Evolutionary conservation across 768 basidiomycete species (phyloP).

Genomic region (Mycena alexandri): DNA sequence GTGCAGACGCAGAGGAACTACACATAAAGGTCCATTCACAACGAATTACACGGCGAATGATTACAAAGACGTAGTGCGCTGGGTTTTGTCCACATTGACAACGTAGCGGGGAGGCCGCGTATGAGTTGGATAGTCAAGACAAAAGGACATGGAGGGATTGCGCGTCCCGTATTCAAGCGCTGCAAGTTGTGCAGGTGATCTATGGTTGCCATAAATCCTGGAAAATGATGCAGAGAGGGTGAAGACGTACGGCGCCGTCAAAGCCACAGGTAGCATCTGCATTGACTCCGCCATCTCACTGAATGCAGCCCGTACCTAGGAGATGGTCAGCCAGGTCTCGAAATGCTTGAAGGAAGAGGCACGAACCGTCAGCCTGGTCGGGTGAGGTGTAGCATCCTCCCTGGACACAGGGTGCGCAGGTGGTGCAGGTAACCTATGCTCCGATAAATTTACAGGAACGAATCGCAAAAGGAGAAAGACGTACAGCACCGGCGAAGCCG

Average conservation of each 20-base stretch:
- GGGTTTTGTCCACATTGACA: no score
- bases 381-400: constrained; percentile 26
- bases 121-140: no score
- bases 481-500: constrained; percentile 22
- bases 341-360: no score
- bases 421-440: constrained; percentile 24
- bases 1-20: no score
- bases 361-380: neutral
- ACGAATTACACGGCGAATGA: no score
- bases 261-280: constrained; percentile 19
- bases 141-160: no score
- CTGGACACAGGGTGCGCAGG: constrained; percentile 10
- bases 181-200: neutral
- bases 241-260: constrained; percentile 21
- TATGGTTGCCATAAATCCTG: neutral
- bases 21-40: no score
- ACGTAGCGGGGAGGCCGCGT: no score
- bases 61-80: no score
- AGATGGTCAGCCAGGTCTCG: no score
- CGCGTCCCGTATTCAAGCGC: neutral
- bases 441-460: neutral
- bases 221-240: neutral
- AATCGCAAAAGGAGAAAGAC: neutral
- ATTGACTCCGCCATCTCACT: constrained; percentile 20
- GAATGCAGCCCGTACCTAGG: neutral